Evolutionary conservation across 1,284 basidiomycete species (phyloP).

Genomic region (Pascua guehoae): DNA sequence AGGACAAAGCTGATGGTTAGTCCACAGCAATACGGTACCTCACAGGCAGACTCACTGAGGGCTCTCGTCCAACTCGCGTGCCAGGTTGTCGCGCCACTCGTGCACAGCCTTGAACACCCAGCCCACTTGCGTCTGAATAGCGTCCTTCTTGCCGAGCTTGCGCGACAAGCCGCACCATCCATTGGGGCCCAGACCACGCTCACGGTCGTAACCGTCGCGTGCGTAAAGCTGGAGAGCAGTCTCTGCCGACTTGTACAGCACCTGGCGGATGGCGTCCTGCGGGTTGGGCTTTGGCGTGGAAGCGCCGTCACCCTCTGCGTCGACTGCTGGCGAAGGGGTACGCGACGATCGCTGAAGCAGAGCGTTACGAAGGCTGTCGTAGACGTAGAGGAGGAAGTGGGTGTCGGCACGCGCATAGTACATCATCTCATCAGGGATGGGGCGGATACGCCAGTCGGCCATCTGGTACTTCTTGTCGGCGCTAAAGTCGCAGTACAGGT

Average conservation of each 20-base stretch:
- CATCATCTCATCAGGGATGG: constrained; percentile 83
- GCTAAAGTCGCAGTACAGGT: constrained; percentile 84
- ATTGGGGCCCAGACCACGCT: constrained; percentile 60
- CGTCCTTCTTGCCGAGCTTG: constrained; percentile 66
- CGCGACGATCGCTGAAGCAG: constrained; percentile 58
- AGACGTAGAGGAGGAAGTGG: constrained; percentile 88
- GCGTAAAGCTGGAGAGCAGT: constrained; percentile 68
- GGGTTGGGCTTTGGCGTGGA: constrained; percentile 25
- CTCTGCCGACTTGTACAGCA: constrained; percentile 64
- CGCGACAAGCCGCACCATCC: constrained; percentile 75
- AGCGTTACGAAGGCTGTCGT: constrained; percentile 85
- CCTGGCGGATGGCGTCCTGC: constrained; percentile 50
- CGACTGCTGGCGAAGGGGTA: constrained; percentile 27
- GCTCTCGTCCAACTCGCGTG: constrained; percentile 84
- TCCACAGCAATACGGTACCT: not conserved
- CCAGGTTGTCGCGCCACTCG: constrained; percentile 76
- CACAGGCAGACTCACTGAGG: constrained; percentile 57
- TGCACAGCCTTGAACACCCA: constrained; percentile 73
- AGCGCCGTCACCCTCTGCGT: constrained; percentile 4
- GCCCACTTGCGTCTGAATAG: constrained; percentile 54
- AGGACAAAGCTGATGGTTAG: constrained; percentile 53
- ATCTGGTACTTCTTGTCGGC: constrained; percentile 94
- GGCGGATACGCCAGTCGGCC: constrained; percentile 94
- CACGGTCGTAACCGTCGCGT: constrained; percentile 64
- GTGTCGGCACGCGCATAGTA: constrained; percentile 93